Base-by-base conservation (phyloP, 495 filamentous ascomycete genomes). In the Xylaria sp. region DNA sequence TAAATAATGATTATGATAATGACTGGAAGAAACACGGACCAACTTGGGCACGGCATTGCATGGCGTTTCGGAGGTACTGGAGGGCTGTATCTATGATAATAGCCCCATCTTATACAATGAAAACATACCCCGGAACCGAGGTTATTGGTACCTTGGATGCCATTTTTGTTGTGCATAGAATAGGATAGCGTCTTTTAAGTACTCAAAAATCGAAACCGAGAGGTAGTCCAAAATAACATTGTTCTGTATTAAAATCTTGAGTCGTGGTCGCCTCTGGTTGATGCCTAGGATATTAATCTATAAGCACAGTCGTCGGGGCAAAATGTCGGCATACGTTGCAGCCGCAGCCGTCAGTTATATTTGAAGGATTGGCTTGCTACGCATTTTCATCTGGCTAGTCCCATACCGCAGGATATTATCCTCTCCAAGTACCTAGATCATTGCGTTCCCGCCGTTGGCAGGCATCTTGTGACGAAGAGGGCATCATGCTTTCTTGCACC, bases 1-100 rank as follows among this genome's bases (percentile, higher is more conserved):
- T 82, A 97, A 95, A 50, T 71, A 71, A 71, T 50, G 69, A 71
- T 70, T n/a, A 70, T 66, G 61, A 71, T 71, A 64, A 66, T 35
- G 69, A 71, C 40, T 33, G 31, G 29, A 40, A 48, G 15, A 26
- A 71, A 17, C 41, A 69, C 64, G 33, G 29, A 66, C 29, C 50
- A 35, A 66, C 44, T 50, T 71, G 12, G n/a, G 43, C 55, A 48
- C 24, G 52, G 68, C 68, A 70, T 71, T 33, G 69, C 69, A 66
- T 15, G 69, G 69, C 61, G 69, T 71, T 66, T 66, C 9, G 61
- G 52, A 1, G 35, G 14, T 37, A 61, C 62, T 48, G 48, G 17
- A 61, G 48, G 53, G 46, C 43, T 46, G 19, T 48, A 15, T 43
- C 8, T 44, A 41, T 63, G 26, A 52, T 41, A 33, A 26, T 40